phyloP scores from a whole-genome alignment of 768 basidiomycete species.

The Lactarius trivialis region DNA sequence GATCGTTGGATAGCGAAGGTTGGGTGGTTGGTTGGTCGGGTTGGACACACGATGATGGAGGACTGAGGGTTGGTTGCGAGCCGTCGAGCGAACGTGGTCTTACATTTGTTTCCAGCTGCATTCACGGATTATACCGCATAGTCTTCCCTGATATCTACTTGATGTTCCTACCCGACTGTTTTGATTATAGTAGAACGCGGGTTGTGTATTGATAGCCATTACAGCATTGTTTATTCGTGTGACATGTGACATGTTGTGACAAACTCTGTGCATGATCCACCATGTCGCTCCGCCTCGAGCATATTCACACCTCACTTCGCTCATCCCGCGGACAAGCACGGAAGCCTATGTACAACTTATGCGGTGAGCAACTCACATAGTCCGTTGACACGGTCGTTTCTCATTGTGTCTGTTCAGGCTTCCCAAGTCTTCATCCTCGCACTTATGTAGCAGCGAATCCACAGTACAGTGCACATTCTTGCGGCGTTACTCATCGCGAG shows the following conservation, averaged over 20 bases:
- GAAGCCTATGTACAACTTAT: neutral
- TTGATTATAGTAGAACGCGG: slow-evolving; percentile 11
- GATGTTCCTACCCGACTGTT: slow-evolving; percentile 15
- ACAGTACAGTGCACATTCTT: neutral
- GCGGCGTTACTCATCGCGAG: slow-evolving; percentile 12
- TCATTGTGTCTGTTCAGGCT: neutral
- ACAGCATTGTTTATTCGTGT: neutral
- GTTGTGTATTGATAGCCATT: slow-evolving; percentile 16
- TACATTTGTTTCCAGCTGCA: slow-evolving; percentile 15
- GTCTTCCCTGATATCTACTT: slow-evolving; percentile 13
- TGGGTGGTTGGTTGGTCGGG: slow-evolving; percentile 66
- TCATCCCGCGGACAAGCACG: neutral
- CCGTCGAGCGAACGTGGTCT: neutral
- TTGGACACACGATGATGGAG: slow-evolving; percentile 32
- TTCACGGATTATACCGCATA: slow-evolving; percentile 18
- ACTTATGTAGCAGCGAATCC: neutral
- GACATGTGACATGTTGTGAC: slow-evolving; percentile 13
- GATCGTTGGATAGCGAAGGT: slow-evolving; percentile 70
- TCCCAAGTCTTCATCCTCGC: neutral
- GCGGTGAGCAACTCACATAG: slow-evolving; percentile 1
- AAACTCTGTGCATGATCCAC: slow-evolving; percentile 36
- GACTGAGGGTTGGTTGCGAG: slow-evolving; percentile 20
- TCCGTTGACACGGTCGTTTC: neutral
- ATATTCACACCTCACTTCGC: slow-evolving; percentile 31
- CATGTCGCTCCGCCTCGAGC: slow-evolving; percentile 41